Evolutionary conservation across 106 monocot species (phyloP).

Genomic region (Allium cepa): DNA sequence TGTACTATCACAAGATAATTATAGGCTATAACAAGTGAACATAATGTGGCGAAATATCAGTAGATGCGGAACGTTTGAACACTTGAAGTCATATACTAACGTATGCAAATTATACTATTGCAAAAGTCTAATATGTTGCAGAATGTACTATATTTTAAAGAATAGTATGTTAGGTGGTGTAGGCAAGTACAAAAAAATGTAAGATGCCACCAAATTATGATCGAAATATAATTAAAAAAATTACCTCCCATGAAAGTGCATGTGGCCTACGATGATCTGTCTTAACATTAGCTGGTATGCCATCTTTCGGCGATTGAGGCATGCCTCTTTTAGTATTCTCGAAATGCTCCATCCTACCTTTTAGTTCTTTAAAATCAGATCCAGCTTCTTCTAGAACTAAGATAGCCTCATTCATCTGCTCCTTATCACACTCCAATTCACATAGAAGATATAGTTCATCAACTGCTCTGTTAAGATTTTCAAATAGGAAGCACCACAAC

Average conservation of each 20-base stretch:
- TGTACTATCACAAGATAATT: no score
- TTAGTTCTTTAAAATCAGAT: conserved; percentile 89
- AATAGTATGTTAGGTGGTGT: no score
- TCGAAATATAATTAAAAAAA: neutral
- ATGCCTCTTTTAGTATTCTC: conserved; percentile 48
- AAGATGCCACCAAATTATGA: no score
- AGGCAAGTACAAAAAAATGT: no score
- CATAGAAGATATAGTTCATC: conserved; percentile 98
- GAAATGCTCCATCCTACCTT: conserved; percentile 77
- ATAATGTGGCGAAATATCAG: no score
- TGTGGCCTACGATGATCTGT: conserved; percentile 83
- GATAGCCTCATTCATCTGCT: conserved; percentile 89
- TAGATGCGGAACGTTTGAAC: no score
- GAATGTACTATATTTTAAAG: no score
- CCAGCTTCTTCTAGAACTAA: conserved; percentile 90
- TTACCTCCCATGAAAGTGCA: conserved; percentile 97
- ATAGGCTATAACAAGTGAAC: no score
- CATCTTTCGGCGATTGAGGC: conserved; percentile 48
- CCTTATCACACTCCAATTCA: conserved; percentile 93
- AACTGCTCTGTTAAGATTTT: conserved; percentile 89
- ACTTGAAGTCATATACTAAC: no score
- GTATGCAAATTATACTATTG: no score
- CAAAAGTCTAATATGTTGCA: no score
- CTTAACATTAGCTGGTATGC: conserved; percentile 36
- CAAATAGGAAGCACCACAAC: conserved; percentile 98